Percentiles rank a stretch among this genome's conserved stretches.
Conservation (phyloP, 73 alveolate genomes). For the Uronychia binucleata region DNA sequence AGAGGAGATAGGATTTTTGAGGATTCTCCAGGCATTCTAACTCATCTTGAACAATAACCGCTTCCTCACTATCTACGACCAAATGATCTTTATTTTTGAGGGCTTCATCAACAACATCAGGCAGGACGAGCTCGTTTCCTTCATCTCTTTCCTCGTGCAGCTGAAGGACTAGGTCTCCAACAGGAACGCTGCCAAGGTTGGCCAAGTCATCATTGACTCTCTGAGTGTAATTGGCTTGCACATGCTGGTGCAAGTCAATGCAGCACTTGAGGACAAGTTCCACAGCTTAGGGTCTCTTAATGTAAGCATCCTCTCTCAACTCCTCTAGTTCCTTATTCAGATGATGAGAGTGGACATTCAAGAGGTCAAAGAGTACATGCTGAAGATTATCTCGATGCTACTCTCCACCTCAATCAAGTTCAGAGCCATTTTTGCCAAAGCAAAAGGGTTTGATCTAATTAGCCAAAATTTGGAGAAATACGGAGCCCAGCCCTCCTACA, state of each 20-base stretch:
- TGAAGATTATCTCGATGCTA: not conserved
- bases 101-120: not conserved
- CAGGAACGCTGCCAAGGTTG: not conserved
- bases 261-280: not conserved
- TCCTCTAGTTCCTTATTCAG: not conserved
- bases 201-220: not conserved
- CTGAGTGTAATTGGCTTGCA: not conserved
- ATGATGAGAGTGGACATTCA: not conserved
- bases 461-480: not conserved
- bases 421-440: not conserved
- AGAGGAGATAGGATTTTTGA: not conserved
- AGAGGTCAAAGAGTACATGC: not conserved
- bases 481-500: not conserved
- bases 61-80: not conserved
- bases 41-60: not conserved
- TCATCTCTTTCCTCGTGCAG: not conserved
- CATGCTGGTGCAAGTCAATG: not conserved
- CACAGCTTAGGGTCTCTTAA: not conserved
- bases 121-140: not conserved
- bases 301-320: not conserved
- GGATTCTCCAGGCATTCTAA: not conserved
- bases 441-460: not conserved
- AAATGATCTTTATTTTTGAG: not conserved
- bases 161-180: not conserved
- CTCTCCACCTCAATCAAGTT: not conserved